Percentiles rank a stretch among this genome's conserved stretches.
phyloP scores from a whole-genome alignment of 495 filamentous ascomycete species.

The Talaromyces wortmannii region DNA sequence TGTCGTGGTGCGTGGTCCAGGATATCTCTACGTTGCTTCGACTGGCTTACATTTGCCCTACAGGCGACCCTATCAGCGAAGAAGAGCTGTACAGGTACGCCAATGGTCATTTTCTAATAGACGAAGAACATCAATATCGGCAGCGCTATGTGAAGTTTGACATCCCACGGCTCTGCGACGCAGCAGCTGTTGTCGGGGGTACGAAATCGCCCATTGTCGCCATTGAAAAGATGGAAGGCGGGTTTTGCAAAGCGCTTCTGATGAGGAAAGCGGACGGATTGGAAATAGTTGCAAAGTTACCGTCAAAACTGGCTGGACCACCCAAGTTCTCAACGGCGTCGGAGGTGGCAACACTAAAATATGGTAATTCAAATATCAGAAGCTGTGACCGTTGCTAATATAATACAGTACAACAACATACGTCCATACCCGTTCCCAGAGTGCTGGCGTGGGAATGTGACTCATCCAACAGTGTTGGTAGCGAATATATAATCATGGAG shows the following conservation, averaged over 20 bases:
- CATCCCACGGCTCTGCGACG: conserved; percentile 16
- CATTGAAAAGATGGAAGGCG: conserved; percentile 25
- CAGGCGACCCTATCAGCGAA: background rate
- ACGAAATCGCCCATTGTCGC: conserved; percentile 12
- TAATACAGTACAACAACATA: conserved; percentile 7
- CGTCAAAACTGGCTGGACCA: conserved; percentile 2
- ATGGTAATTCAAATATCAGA: conserved; percentile 17
- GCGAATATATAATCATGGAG: conserved; percentile 27
- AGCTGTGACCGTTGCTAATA: conserved; percentile 4
- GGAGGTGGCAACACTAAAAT: conserved; percentile 28
- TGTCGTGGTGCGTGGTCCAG: background rate
- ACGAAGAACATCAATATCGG: conserved; percentile 14
- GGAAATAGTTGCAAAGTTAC: conserved; percentile 19
- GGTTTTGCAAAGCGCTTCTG: conserved; percentile 24
- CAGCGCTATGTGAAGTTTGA: conserved; percentile 19
- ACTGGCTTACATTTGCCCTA: conserved; percentile 1
- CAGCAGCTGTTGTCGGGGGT: conserved; percentile 10
- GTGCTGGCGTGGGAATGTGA: conserved; percentile 20
- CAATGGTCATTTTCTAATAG: conserved; percentile 18
- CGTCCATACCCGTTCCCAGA: conserved; percentile 22
- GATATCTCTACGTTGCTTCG: background rate
- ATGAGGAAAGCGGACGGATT: conserved; percentile 19
- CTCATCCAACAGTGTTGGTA: conserved; percentile 17
- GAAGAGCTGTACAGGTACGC: conserved; percentile 17
- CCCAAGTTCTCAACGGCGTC: conserved; percentile 15